phyloP scores from a whole-genome alignment of 257 asterid species.

The Mitragyna speciosa region DNA sequence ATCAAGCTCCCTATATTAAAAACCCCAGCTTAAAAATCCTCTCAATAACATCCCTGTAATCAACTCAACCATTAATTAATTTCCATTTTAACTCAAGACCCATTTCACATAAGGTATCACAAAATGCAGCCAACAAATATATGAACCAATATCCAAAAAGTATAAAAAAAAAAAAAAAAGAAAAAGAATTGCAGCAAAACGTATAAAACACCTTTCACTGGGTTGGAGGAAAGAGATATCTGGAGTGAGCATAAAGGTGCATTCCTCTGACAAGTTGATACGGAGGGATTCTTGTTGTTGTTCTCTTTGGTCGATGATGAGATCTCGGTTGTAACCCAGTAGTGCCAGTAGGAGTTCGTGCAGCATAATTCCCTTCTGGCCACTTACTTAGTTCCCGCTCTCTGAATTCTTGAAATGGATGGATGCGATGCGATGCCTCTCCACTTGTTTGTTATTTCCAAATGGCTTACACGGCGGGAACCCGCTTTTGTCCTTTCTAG shows the following conservation, averaged over 20 bases:
- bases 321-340: slow-evolving; percentile 95
- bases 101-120: background rate
- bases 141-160: background rate
- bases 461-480: no score
- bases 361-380: slow-evolving; percentile 68
- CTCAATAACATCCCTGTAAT: slow-evolving; percentile 85
- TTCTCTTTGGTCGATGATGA: slow-evolving; percentile 81
- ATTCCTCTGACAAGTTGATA: slow-evolving; percentile 51
- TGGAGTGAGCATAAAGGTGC: slow-evolving; percentile 85
- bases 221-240: slow-evolving; percentile 82
- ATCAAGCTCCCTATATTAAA: slow-evolving; percentile 86
- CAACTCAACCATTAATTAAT: slow-evolving; percentile 9
- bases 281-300: slow-evolving; percentile 40
- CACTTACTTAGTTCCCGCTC: background rate
- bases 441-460: no score
- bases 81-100: background rate
- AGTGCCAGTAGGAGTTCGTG: slow-evolving; percentile 89
- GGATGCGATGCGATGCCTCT: background rate
- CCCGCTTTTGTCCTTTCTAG: no score
- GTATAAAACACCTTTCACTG: slow-evolving; percentile 62
- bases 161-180: no score
- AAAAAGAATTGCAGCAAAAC: background rate
- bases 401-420: background rate
- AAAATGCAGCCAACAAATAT: background rate
- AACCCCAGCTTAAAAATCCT: slow-evolving; percentile 85